phyloP scores from a whole-genome alignment of 2,329 filamentous ascomycete species.

The Cladorrhinum sp. region DNA sequence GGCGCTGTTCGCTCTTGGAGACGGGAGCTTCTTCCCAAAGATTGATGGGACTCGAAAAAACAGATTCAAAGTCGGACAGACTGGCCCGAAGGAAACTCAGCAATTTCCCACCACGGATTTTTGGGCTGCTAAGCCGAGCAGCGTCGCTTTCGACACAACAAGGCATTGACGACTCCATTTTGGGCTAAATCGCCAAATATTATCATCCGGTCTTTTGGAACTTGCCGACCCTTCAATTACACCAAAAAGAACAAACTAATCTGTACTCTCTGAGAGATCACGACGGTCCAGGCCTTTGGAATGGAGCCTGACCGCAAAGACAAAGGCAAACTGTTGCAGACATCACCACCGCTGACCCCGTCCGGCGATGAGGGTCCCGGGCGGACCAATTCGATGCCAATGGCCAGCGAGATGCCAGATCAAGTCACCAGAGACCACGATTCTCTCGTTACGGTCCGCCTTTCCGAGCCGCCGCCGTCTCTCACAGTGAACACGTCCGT shows the following conservation, averaged over 20 bases:
- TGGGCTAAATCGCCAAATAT: slow-evolving; percentile 3
- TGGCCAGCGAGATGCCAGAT: slow-evolving; percentile 18
- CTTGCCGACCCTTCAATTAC: background rate
- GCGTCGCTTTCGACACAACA: background rate
- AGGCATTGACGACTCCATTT: slow-evolving; percentile 9
- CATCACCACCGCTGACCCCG: slow-evolving; percentile 9
- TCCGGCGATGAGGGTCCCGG: slow-evolving; percentile 10
- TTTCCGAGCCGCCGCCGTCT: slow-evolving; percentile 51
- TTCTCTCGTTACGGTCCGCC: slow-evolving; percentile 65
- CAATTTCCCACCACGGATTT: slow-evolving; percentile 4
- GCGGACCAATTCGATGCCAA: slow-evolving; percentile 20
- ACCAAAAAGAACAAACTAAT: slow-evolving; percentile 1
- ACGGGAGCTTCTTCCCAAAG: slow-evolving; percentile 8
- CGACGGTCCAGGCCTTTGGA: slow-evolving; percentile 21
- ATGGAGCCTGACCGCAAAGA: slow-evolving; percentile 29
- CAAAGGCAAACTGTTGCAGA: slow-evolving; percentile 8
- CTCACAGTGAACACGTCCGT: slow-evolving; percentile 32
- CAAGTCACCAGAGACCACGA: slow-evolving; percentile 40
- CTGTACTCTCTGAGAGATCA: background rate
- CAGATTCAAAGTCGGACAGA: background rate
- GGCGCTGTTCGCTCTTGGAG: slow-evolving; percentile 16
- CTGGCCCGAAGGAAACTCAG: background rate
- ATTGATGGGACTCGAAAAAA: slow-evolving; percentile 14
- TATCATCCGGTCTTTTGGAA: slow-evolving; percentile 10
- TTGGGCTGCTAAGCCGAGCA: slow-evolving; percentile 5